Percentiles rank a stretch among this genome's conserved stretches.
These are phyloP conservation scores for Starmerella bombicola DNA, from an alignment of 805 yeast species.

Conservation along the genomic window DNA sequence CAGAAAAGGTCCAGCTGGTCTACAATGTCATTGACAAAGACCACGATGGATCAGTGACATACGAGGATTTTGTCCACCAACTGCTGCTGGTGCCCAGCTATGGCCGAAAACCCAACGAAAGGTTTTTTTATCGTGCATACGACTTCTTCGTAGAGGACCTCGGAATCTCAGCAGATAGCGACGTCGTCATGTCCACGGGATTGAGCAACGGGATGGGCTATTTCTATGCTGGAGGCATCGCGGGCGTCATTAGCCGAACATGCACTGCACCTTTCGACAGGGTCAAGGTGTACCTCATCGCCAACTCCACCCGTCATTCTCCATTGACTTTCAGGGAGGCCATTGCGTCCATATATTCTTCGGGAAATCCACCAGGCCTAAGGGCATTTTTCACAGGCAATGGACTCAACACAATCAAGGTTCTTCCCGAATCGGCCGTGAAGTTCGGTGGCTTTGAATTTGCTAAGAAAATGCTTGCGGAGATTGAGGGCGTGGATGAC, in stretches of 20 bases:
- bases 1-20: constrained; percentile 41
- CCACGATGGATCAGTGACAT: constrained; percentile 57
- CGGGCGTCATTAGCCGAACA: constrained; percentile 92
- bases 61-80: constrained; percentile 76
- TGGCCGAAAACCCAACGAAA: constrained; percentile 31
- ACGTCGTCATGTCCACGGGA: constrained; percentile 70
- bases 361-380: constrained; percentile 53
- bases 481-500: constrained; percentile 63
- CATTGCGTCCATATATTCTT: constrained; percentile 63
- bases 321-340: constrained; percentile 68
- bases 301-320: constrained; percentile 35
- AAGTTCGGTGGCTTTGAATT: constrained; percentile 93
- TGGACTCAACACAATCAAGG: constrained; percentile 84
- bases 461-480: constrained; percentile 60
- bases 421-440: constrained; percentile 94
- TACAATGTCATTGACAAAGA: constrained; percentile 45
- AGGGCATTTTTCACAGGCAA: constrained; percentile 87
- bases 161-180: constrained; percentile 83
- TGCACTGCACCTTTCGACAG: constrained; percentile 96
- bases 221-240: constrained; percentile 86
- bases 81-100: constrained; percentile 63
- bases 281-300: constrained; percentile 83
- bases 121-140: constrained; percentile 58
- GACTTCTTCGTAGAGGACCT: constrained; percentile 66
- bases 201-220: constrained; percentile 75